Conservation (phyloP, 2,329 filamentous ascomycete species). For the Colletotrichum gloeosporioides region DNA sequence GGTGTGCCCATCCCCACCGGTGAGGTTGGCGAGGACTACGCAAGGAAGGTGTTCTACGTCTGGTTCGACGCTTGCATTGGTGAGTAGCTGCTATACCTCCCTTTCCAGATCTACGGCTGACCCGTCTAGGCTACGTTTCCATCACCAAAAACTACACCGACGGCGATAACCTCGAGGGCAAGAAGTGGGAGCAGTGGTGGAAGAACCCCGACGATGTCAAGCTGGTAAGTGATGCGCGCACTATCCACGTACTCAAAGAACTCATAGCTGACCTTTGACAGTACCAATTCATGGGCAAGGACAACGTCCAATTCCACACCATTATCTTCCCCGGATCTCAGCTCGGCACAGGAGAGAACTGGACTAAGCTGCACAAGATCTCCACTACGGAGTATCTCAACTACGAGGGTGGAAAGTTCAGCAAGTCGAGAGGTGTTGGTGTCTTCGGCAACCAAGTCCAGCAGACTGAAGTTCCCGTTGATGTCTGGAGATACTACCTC, state of each 20-base stretch:
- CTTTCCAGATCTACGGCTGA: background rate
- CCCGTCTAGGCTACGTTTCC: slow-evolving; percentile 79
- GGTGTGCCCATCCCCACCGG: slow-evolving; percentile 66
- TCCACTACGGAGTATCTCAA: slow-evolving; percentile 88
- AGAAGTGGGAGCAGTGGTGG: slow-evolving; percentile 95
- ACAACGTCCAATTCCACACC: slow-evolving; percentile 76
- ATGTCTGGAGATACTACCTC: slow-evolving; percentile 95
- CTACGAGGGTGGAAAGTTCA: slow-evolving; percentile 91
- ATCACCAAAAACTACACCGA: slow-evolving; percentile 90
- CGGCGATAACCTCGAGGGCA: slow-evolving; percentile 45
- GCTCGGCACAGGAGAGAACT: slow-evolving; percentile 81
- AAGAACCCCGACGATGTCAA: slow-evolving; percentile 85
- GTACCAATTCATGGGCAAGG: slow-evolving; percentile 91
- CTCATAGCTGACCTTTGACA: background rate
- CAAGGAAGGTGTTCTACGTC: slow-evolving; percentile 82
- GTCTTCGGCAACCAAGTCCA: slow-evolving; percentile 92
- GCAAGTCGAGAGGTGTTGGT: slow-evolving; percentile 86
- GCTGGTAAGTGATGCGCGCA: slow-evolving; percentile 44
- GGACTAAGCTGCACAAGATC: slow-evolving; percentile 89
- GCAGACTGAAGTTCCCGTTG: slow-evolving; percentile 81
- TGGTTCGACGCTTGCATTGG: slow-evolving; percentile 29
- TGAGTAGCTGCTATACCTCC: rapidly evolving
- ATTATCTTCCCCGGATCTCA: slow-evolving; percentile 91
- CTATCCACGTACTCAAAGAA: background rate
- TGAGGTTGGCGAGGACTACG: slow-evolving; percentile 57